phyloP scores from a whole-genome alignment of 2,329 filamentous ascomycete genomes.

The Trichoderma afroharzianum region DNA sequence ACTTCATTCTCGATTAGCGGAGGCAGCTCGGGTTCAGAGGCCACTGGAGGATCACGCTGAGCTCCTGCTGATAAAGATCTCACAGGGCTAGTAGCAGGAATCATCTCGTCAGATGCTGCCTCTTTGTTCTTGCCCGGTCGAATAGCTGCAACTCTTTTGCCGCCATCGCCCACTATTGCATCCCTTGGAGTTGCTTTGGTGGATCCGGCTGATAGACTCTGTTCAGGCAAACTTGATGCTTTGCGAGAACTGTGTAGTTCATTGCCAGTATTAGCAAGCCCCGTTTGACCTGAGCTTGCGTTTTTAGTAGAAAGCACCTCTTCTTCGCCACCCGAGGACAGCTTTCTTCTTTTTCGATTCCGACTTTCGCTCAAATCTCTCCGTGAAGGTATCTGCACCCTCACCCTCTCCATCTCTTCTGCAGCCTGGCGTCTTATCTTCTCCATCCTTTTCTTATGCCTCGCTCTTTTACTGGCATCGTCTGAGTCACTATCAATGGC shows the following conservation, averaged over 20 bases:
- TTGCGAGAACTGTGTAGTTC: slow-evolving; percentile 28
- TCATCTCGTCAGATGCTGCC: slow-evolving; percentile 33
- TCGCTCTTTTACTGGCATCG: slow-evolving; percentile 30
- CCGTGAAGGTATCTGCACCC: slow-evolving; percentile 29
- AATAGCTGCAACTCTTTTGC: slow-evolving; percentile 6
- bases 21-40: slow-evolving; percentile 35
- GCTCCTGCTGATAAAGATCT: slow-evolving; percentile 28
- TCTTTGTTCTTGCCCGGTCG: slow-evolving; percentile 20
- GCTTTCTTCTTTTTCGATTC: slow-evolving; percentile 29
- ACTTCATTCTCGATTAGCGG: slow-evolving; percentile 26
- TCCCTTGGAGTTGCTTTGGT: slow-evolving; percentile 34
- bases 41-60: slow-evolving; percentile 20
- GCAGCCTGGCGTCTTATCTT: slow-evolving; percentile 39
- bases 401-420: slow-evolving; percentile 41
- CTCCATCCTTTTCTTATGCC: slow-evolving; percentile 37
- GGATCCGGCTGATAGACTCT: slow-evolving; percentile 26
- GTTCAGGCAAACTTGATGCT: slow-evolving; percentile 24
- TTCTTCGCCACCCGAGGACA: not conserved
- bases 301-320: not conserved
- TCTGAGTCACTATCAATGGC: slow-evolving; percentile 36
- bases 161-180: slow-evolving; percentile 17
- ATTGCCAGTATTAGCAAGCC: not conserved
- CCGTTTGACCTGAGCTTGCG: not conserved
- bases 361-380: slow-evolving; percentile 24
- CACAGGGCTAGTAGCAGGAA: slow-evolving; percentile 38